These are phyloP conservation scores for Rhynchosporium graminicola DNA, from an alignment of 2,329 filamentous ascomycete genomes.

Conservation along the genomic window DNA sequence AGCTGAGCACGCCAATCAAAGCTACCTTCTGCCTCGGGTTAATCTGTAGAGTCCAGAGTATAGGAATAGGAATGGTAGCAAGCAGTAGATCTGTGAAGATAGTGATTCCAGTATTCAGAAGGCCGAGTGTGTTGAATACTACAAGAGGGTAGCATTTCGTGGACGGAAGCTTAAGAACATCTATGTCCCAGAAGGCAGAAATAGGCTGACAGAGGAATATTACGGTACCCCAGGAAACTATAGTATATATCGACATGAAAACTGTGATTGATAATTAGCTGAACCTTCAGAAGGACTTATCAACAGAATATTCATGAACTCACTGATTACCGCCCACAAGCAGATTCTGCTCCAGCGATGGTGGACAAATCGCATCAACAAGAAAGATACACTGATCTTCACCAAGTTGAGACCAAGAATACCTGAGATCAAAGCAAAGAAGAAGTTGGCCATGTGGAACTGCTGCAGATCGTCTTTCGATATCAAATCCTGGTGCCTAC, in stretches of 20 bases:
- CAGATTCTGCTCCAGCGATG: conserved; percentile 4
- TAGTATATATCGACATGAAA: conserved; percentile 24
- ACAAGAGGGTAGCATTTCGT: conserved; percentile 11
- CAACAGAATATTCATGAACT: neutral
- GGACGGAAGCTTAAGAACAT: conserved; percentile 30
- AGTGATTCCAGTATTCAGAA: conserved; percentile 9
- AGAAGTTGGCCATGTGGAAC: conserved; percentile 9
- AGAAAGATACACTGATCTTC: conserved; percentile 11
- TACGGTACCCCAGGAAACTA: conserved; percentile 17
- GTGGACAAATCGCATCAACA: conserved; percentile 4
- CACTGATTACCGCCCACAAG: conserved; percentile 6
- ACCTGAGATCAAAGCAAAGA: conserved; percentile 6
- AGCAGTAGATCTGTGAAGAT: conserved; percentile 46
- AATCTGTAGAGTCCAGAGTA: conserved; percentile 45
- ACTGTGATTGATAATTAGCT: conserved; percentile 16
- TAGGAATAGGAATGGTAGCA: conserved; percentile 44
- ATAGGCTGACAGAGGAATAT: conserved; percentile 20
- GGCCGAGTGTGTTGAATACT: neutral
- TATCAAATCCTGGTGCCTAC: conserved; percentile 7
- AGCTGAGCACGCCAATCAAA: conserved; percentile 43
- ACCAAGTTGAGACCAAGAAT: conserved; percentile 8
- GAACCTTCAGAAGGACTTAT: neutral
- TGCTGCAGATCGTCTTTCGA: neutral
- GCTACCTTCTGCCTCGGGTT: conserved; percentile 42
- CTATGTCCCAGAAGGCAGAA: neutral